These are phyloP conservation scores for Nicotiana tomentosiformis DNA, from an alignment of 257 asterid genomes.

Conservation along the genomic window DNA sequence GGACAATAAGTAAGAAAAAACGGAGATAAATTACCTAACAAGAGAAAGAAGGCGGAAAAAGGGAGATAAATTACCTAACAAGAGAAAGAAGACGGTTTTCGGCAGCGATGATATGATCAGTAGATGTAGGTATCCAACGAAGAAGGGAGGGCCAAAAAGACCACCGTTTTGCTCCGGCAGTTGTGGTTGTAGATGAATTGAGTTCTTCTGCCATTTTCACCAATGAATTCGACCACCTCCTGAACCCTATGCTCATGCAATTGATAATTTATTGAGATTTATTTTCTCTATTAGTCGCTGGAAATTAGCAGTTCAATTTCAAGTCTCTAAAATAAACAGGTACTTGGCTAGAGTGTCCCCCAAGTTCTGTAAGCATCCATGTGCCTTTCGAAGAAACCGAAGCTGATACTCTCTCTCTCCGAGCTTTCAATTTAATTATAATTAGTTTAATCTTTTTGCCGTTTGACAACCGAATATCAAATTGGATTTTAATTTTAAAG, in stretches of 20 bases:
- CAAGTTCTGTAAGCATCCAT: background rate
- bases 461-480: background rate
- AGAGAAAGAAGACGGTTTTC: conserved; percentile 85
- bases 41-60: conserved; percentile 62
- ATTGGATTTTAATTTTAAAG: background rate
- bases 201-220: conserved; percentile 63
- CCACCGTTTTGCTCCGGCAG: conserved; percentile 20
- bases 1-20: background rate
- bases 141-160: conserved; percentile 63
- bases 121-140: conserved; percentile 94
- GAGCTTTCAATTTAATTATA: background rate
- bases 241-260: conserved; percentile 36
- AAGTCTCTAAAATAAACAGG: background rate
- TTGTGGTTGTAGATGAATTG: conserved; percentile 25
- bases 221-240: conserved; percentile 25
- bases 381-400: background rate
- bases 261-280: background rate
- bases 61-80: conserved; percentile 32
- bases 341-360: background rate
- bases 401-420: background rate
- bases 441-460: background rate
- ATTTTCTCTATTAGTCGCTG: background rate
- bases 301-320: background rate
- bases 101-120: conserved; percentile 80
- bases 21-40: conserved; percentile 31